Evolutionary conservation across 2,329 filamentous ascomycete species (phyloP), one percentile per base, ranked within the genome.

Genomic region (Aureobasidium zeae): DNA sequence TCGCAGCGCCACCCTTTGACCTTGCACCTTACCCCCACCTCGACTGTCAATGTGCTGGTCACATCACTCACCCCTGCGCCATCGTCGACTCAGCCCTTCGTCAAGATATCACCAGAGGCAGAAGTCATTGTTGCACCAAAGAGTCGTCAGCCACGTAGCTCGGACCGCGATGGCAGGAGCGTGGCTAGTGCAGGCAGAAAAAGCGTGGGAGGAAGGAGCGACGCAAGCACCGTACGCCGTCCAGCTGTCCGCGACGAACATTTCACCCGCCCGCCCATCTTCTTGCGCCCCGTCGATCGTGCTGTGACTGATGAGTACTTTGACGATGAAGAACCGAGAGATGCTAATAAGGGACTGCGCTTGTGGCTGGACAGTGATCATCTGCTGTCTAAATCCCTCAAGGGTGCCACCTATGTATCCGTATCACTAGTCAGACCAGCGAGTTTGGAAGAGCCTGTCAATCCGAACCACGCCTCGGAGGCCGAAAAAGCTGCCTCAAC

Each of bases 111-210:
- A 0, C 84, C 88, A 0, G 87, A 96, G 59, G 89, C 89, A 16
- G 91, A 98, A 64, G 88, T 98, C 37, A 94, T 96, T 51, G 91
- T 98, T 48, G 91, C 91, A 3, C 91, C 91, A 1, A 98, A 98
- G 66, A 83, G 81, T 19, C 77, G 89, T 44, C 73, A 83, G 30
- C 35, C 47, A 4, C 87, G 85, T 60, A 67, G 73, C 24, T 69
- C 77, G 3, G 76, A 80, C 45, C 76, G 79, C 26, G 86, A 93
- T 53, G 86, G 76, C 57, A 74, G 82, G 47, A 95, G 88, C 58
- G 82, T 88, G 7, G 74, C 81, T 0, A 86, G 84, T 54, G 82
- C 81, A 2, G 86, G 86, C 32, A 80, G 81, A 52, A 86, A 81
- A 55, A 89, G 85, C 57, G 74, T 63, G 21, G 69, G 71, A 9